Base-by-base conservation (phyloP, 2,329 filamentous ascomycete genomes). In the Magnaporthiopsis rhizophila region DNA sequence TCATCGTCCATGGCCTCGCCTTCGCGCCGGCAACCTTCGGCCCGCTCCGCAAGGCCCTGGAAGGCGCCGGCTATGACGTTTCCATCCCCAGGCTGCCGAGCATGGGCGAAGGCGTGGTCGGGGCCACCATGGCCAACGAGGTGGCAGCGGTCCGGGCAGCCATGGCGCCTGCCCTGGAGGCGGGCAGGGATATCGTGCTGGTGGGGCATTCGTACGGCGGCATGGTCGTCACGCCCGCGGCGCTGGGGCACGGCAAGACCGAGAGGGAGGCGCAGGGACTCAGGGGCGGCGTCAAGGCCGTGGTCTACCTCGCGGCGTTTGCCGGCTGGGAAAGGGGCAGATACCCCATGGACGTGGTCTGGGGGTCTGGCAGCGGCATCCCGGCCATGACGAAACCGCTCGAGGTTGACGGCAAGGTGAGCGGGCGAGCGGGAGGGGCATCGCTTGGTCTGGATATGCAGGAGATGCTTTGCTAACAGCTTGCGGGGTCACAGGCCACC, bases 181-280 rank as follows among this genome's bases (percentile, higher is more conserved):
- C 24, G 1, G 63, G 63, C 36, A 28, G 34, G 15, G 63, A 60
- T 2, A 63, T 71, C 0, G 53, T 71, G 0, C 9, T 70, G 0
- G 30, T 71, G 0, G 68, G 66, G 11, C 70, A 71, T 26, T 70
- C 68, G 30, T 71, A 71, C 21, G 74, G 73, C 8, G 74, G 74
- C 1, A 70, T 75, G 3, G 70, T 73, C 0, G 70, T 69, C 3
- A 72, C 71, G 5, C 69, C 68, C 0, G 64, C 70, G 0, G 68
- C 64, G 1, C 69, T 73, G 15, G 71, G 71, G 3, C 62, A 69
- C 28, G 70, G 69, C 3, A 15, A 72, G 28, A 66, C 70, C 1
- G 73, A 74, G 5, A 62, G 72, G 4, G 63, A 65, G 13, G 67
- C 66, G 0, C 65, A 66, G 15, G 72, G 73, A 0, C 34, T 72